phyloP scores from a whole-genome alignment of 352 stramenopile species.

The Aphanomyces invadans region DNA sequence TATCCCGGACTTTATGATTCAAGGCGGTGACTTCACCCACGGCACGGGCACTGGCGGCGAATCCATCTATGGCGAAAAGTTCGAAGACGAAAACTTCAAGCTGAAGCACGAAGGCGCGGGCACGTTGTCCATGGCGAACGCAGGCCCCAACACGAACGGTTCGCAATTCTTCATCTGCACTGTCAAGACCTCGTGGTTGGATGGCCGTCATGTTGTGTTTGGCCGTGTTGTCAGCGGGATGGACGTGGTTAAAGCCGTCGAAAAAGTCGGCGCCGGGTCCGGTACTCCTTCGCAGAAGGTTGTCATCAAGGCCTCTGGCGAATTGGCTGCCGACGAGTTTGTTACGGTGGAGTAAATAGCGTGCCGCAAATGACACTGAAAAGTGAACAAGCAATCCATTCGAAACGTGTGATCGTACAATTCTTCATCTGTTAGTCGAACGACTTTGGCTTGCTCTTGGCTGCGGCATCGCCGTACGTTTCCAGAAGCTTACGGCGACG shows the following conservation, averaged over 20 bases:
- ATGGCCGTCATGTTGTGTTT: conserved; percentile 85
- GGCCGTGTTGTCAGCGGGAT: conserved; percentile 93
- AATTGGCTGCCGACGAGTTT: conserved; percentile 62
- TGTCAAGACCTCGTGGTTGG: conserved; percentile 87
- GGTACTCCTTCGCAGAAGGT: conserved; percentile 85
- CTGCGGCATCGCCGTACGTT: conserved; percentile 77
- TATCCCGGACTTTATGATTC: conserved; percentile 93
- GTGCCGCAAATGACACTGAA: too few species aligned
- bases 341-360: conserved; percentile 41
- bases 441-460: conserved; percentile 18
- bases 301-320: conserved; percentile 91
- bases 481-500: conserved; percentile 60
- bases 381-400: too few species aligned
- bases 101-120: conserved; percentile 71
- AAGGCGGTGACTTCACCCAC: conserved; percentile 76
- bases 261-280: conserved; percentile 87
- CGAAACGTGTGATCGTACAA: too few species aligned
- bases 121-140: conserved; percentile 79
- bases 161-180: conserved; percentile 98
- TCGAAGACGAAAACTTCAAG: conserved; percentile 83
- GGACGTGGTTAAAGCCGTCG: conserved; percentile 95
- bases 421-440: background rate
- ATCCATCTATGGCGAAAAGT: conserved; percentile 73
- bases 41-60: conserved; percentile 71
- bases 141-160: conserved; percentile 87